Percentiles rank a stretch among this genome's conserved stretches.
Conservation (phyloP, 2,329 filamentous ascomycete species). For the Sporothrix euskadiensis region DNA sequence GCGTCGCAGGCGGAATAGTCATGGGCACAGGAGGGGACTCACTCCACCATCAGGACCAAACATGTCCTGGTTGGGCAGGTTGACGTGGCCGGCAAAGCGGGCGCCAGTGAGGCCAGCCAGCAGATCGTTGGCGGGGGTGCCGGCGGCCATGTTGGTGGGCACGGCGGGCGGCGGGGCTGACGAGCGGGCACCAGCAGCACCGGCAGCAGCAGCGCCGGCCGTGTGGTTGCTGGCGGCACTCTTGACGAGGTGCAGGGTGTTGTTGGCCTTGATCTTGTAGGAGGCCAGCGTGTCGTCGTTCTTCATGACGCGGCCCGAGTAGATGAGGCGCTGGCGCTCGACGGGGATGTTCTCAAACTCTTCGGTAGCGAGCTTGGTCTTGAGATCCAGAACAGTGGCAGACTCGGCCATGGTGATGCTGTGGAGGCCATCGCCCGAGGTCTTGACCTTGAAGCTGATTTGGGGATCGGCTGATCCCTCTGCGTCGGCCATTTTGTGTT, state of each 20-base stretch:
- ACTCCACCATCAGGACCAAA: conserved; percentile 95
- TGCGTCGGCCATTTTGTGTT: conserved; percentile 65
- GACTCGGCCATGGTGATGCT: conserved; percentile 75
- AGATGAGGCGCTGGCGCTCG: conserved; percentile 92
- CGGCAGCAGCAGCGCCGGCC: conserved; percentile 39
- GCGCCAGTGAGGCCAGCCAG: conserved; percentile 89
- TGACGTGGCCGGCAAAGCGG: conserved; percentile 87
- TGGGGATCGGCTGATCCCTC: conserved; percentile 66
- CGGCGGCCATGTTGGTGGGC: conserved; percentile 76
- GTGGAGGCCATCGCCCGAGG: conserved; percentile 78
- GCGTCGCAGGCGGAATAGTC: not conserved
- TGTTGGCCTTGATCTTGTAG: conserved; percentile 94
- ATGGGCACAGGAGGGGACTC: conserved; percentile 46
- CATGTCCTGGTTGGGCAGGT: conserved; percentile 80
- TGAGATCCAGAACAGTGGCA: conserved; percentile 80
- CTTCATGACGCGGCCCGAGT: conserved; percentile 95
- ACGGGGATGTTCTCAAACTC: conserved; percentile 85
- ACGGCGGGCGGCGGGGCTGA: conserved; percentile 59
- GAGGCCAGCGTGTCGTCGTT: conserved; percentile 80
- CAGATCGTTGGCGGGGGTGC: conserved; percentile 77
- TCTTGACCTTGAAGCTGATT: conserved; percentile 96
- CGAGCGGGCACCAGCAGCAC: conserved; percentile 40
- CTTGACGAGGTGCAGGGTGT: conserved; percentile 96
- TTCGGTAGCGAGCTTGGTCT: conserved; percentile 77
- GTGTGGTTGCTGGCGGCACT: conserved; percentile 83